Conservation (phyloP, 1,284 basidiomycete species). For the Sporisorium iseilematis-ciliati region DNA sequence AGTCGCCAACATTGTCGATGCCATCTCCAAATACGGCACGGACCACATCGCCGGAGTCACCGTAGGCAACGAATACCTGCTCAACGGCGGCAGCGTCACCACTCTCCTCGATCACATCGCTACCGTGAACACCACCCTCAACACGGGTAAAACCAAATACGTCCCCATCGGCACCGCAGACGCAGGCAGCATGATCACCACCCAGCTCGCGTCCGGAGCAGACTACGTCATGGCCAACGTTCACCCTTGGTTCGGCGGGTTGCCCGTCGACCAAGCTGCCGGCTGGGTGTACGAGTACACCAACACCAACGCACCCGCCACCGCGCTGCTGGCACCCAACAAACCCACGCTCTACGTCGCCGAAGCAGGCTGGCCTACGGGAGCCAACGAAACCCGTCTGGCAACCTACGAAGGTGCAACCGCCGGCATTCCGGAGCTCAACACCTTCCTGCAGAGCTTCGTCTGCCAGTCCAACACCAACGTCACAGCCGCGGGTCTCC, state of each 20-base stretch:
- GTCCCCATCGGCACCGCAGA: constrained; percentile 88
- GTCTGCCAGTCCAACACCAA: constrained; percentile 87
- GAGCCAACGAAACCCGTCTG: constrained; percentile 67
- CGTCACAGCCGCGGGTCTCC: constrained; percentile 76
- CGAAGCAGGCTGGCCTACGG: constrained; percentile 93
- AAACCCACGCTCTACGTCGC: constrained; percentile 81
- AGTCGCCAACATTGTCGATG: constrained; percentile 76
- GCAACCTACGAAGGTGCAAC: constrained; percentile 43
- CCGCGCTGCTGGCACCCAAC: constrained; percentile 73
- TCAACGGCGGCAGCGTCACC: constrained; percentile 39
- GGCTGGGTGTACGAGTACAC: constrained; percentile 78
- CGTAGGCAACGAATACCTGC: constrained; percentile 70
- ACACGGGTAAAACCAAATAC: constrained; percentile 70
- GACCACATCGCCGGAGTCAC: constrained; percentile 83
- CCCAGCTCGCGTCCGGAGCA: constrained; percentile 76
- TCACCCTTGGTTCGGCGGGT: constrained; percentile 80
- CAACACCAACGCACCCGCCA: constrained; percentile 74
- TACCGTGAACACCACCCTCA: constrained; percentile 75
- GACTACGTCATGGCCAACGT: constrained; percentile 82
- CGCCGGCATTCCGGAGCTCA: constrained; percentile 51
- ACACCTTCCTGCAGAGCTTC: constrained; percentile 81
- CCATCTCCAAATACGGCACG: constrained; percentile 82
- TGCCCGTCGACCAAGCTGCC: constrained; percentile 79
- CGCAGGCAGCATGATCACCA: constrained; percentile 81
- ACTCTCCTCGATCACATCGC: constrained; percentile 78